These are phyloP conservation scores for Candida chilensis DNA, from an alignment of 805 yeast genomes.

Conservation along the genomic window DNA sequence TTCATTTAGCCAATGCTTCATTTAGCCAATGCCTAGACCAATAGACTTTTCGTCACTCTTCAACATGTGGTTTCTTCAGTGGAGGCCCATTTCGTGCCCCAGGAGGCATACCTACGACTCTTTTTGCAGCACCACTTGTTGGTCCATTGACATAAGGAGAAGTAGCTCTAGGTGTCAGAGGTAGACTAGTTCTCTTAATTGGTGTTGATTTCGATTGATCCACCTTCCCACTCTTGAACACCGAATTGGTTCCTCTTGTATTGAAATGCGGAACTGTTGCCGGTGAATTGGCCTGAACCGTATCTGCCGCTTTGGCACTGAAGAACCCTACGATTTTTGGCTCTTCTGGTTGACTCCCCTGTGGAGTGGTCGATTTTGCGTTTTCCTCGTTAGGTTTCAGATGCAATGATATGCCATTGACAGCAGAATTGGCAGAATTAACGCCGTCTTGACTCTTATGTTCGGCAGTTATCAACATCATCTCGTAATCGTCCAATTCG, in stretches of 20 bases:
- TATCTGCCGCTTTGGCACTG: slow-evolving; percentile 56
- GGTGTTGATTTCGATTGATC: slow-evolving; percentile 67
- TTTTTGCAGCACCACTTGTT: too few relatives aligned
- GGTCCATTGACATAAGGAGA: too few relatives aligned
- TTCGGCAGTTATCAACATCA: slow-evolving; percentile 7
- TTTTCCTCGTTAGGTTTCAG: slow-evolving; percentile 4
- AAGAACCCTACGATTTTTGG: slow-evolving; percentile 34
- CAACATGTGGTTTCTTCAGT: too few relatives aligned
- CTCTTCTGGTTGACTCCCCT: slow-evolving; percentile 2
- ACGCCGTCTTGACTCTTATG: slow-evolving; percentile 1
- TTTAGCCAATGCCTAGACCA: too few relatives aligned
- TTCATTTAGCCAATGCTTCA: too few relatives aligned
- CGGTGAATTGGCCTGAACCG: slow-evolving; percentile 35
- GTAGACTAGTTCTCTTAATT: slow-evolving; percentile 28
- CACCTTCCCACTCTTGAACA: slow-evolving; percentile 40
- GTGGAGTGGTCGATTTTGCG: not conserved
- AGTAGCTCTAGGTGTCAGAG: slow-evolving; percentile 1
- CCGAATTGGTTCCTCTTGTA: slow-evolving; percentile 40
- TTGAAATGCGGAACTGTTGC: slow-evolving; percentile 40
- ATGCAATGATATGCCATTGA: slow-evolving; percentile 7
- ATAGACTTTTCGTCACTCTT: too few relatives aligned
- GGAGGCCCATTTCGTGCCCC: too few relatives aligned
- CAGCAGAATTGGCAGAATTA: slow-evolving; percentile 6
- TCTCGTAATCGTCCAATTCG: slow-evolving; percentile 15
- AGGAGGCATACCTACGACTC: too few relatives aligned